Evolutionary conservation across 495 filamentous ascomycete species (phyloP), one percentile per base, ranked within the genome.

Genomic region (Penicillium lagena): DNA sequence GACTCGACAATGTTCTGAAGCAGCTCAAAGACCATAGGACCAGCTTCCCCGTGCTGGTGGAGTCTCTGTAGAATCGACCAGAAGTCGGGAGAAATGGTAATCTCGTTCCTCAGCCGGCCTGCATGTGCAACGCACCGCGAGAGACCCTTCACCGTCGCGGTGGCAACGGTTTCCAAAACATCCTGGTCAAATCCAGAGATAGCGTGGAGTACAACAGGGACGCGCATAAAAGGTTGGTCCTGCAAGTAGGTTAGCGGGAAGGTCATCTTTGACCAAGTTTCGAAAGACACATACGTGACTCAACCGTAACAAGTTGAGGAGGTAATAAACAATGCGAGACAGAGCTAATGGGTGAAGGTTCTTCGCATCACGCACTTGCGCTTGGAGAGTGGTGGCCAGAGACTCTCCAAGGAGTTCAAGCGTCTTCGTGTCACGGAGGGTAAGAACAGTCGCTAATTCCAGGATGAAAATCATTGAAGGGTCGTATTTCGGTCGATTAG

Each of bases 41-140:
- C 83, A 1, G 84, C 81, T 35, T 87, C 83, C 11, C 76, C 57
- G 37, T 83, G 74, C 8, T 68, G 67, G 32, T 87, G 78, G 30
- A 99, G 71, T 9, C 80, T 80, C 47, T 87, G 79, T 31, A 99
- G 69, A 34, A 96, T 89, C 12, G 87, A 84, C 93, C 93, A 99
- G 64, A 99, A 96, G 53, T 99, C 94, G 1, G 93, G 93, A 22
- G 91, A 96, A 13, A 87, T 90, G 56, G 91, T 90, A 48, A 97
- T 87, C 65, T 96, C 91, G 49, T 84, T 95, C 44, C 87, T 79
- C 14, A 99, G 75, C 17, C 82, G 80, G 22, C 80, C 80, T 0
- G 86, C 78, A 44, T 86, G 78, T 38, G 82, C 79, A 45, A 91
- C 81, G 55, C 93, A 97, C 13, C 84, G 71, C 27, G 79, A 76